phyloP scores from a whole-genome alignment of 192 early-diverging fungal genomes.

The Podila horticola region DNA sequence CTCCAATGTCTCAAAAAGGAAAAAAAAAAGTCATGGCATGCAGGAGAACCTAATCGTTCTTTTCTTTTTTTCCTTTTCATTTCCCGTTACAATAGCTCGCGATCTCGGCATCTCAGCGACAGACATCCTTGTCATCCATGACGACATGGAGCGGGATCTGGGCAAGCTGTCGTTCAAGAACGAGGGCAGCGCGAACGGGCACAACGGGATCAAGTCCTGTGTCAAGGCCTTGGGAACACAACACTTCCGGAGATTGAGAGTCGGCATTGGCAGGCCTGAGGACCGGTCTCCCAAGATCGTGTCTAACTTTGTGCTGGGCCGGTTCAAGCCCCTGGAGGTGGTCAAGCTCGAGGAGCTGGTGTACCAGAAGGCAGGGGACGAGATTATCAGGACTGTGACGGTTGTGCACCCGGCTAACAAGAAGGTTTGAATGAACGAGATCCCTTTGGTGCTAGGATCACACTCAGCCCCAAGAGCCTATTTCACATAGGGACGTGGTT shows the following conservation, averaged over 20 bases:
- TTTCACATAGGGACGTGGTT: no score
- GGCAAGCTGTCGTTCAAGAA: slow-evolving; percentile 69
- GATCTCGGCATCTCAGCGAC: slow-evolving; percentile 54
- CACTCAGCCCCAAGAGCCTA: no score
- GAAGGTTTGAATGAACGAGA: background rate
- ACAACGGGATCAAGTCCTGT: slow-evolving; percentile 80
- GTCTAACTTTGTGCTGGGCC: slow-evolving; percentile 65
- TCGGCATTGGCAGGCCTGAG: slow-evolving; percentile 77
- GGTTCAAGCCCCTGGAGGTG: slow-evolving; percentile 61
- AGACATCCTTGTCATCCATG: slow-evolving; percentile 74
- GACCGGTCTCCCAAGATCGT: slow-evolving; percentile 55
- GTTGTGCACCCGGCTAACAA: background rate
- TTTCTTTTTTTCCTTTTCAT: background rate
- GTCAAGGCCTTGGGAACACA: slow-evolving; percentile 58
- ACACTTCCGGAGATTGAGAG: slow-evolving; percentile 66
- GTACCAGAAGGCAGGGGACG: slow-evolving; percentile 49
- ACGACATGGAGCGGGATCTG: slow-evolving; percentile 76
- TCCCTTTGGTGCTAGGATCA: background rate
- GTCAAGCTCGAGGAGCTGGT: slow-evolving; percentile 56
- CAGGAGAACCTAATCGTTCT: background rate
- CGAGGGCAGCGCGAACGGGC: slow-evolving; percentile 74
- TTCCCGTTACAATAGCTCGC: slow-evolving; percentile 48
- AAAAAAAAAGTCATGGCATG: background rate
- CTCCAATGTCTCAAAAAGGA: background rate
- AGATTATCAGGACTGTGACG: slow-evolving; percentile 16